Percentiles rank a stretch among this genome's conserved stretches.
phyloP scores from a whole-genome alignment of 1,284 basidiomycete species.

The Apiotrichum domesticum region DNA sequence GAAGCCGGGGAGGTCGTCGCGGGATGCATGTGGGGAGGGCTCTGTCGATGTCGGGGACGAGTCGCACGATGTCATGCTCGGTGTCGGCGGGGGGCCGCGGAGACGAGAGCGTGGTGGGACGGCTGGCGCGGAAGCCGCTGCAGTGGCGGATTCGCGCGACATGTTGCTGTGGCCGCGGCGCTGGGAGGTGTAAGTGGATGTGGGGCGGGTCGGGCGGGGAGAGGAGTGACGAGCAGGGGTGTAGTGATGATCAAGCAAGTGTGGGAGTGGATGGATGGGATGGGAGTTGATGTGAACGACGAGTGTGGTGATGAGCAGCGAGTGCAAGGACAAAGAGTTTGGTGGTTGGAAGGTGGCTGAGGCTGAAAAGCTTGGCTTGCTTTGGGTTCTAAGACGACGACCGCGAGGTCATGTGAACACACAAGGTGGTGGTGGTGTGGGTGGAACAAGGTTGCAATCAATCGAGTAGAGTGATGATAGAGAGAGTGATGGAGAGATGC shows the following conservation, averaged over 20 bases:
- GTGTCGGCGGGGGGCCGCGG: not conserved
- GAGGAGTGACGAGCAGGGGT: not conserved
- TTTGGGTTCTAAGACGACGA: no score
- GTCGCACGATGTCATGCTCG: not conserved
- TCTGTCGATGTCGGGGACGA: not conserved
- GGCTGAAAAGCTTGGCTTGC: no score
- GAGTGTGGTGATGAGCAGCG: no score
- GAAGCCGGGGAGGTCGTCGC: not conserved
- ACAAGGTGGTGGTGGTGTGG: no score
- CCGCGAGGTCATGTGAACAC: no score
- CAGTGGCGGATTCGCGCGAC: not conserved
- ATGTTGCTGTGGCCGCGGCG: not conserved
- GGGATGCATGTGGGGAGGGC: not conserved
- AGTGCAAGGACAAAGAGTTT: no score
- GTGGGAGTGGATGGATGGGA: not conserved
- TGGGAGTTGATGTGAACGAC: no score
- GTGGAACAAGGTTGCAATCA: no score
- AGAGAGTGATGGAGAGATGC: no score
- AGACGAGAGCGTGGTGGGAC: conserved; percentile 14
- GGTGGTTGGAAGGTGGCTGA: no score
- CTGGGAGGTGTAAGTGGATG: not conserved
- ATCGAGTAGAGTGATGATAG: no score
- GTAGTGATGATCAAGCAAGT: not conserved
- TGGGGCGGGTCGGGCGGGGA: not conserved
- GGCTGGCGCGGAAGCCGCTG: conserved; percentile 2